These are phyloP conservation scores for Mycena citricolor DNA, from an alignment of 1,284 basidiomycete genomes.

Conservation along the genomic window DNA sequence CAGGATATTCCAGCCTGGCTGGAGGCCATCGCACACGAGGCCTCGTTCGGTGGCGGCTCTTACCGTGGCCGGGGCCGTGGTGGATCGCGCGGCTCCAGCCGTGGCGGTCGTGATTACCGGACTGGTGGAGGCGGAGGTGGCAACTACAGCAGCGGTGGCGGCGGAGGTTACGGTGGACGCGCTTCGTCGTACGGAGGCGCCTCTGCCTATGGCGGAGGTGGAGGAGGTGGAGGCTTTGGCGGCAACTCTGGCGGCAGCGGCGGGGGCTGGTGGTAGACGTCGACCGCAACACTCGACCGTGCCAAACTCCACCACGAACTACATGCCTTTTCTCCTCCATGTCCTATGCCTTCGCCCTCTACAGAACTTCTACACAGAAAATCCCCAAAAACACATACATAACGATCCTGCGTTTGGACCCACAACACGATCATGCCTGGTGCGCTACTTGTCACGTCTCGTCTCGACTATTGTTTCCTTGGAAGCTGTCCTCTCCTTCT, in stretches of 20 bases:
- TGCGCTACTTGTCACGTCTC: too few relatives aligned
- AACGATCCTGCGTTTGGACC: too few relatives aligned
- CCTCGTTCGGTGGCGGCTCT: constrained; percentile 3
- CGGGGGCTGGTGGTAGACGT: constrained; percentile 50
- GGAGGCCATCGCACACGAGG: constrained; percentile 83
- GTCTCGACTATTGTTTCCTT: too few relatives aligned
- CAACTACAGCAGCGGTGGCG: constrained; percentile 34
- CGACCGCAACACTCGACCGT: too few relatives aligned
- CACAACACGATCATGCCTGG: too few relatives aligned
- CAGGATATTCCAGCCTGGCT: constrained; percentile 96
- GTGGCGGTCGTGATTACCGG: constrained; percentile 37
- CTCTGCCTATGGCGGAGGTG: constrained; percentile 22
- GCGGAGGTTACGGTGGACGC: constrained; percentile 39
- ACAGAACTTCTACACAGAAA: too few relatives aligned
- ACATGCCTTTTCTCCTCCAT: not conserved
- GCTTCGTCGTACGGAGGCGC: constrained; percentile 32
- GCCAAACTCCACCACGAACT: constrained; percentile 8
- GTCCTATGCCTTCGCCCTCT: not conserved
- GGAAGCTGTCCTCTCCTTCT: too few relatives aligned
- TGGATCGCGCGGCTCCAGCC: constrained; percentile 37
- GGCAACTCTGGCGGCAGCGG: constrained; percentile 25
- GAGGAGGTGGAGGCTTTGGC: constrained; percentile 24
- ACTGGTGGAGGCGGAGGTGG: constrained; percentile 36
- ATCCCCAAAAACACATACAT: not conserved
- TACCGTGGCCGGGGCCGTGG: not conserved